Percentiles rank a stretch among this genome's conserved stretches.
Evolutionary conservation across 805 yeast genomes (phyloP).

Genomic region (Clavispora phyllophila): DNA sequence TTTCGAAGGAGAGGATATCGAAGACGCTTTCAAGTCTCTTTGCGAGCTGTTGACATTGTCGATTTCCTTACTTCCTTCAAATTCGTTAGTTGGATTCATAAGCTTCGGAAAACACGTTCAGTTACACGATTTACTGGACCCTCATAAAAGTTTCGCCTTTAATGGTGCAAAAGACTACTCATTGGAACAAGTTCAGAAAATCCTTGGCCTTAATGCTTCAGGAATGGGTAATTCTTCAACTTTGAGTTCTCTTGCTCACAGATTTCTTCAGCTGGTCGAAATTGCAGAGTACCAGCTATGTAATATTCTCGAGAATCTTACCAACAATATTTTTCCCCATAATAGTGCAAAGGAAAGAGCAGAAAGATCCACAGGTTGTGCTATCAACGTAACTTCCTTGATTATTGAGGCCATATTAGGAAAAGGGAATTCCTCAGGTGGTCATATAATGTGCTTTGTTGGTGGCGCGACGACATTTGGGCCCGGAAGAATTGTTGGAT

Average conservation of each 20-base stretch:
- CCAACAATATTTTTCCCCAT: slow-evolving; percentile 46
- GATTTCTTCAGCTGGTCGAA: slow-evolving; percentile 45
- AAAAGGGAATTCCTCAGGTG: slow-evolving; percentile 43
- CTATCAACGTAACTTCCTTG: slow-evolving; percentile 44
- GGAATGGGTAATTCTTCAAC: slow-evolving; percentile 17
- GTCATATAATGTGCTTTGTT: slow-evolving; percentile 48
- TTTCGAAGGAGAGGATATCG: slow-evolving; percentile 46
- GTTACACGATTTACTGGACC: slow-evolving; percentile 45
- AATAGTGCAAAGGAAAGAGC: slow-evolving; percentile 40
- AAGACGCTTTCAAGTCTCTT: slow-evolving; percentile 36
- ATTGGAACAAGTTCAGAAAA: slow-evolving; percentile 40
- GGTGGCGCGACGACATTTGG: slow-evolving; percentile 67
- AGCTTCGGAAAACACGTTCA: slow-evolving; percentile 58
- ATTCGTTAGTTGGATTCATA: slow-evolving; percentile 53
- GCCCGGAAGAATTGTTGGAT: slow-evolving; percentile 56
- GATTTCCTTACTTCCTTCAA: slow-evolving; percentile 46
- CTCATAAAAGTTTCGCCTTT: slow-evolving; percentile 32
- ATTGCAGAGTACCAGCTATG: slow-evolving; percentile 49
- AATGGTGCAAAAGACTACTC: slow-evolving; percentile 54
- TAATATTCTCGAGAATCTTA: slow-evolving; percentile 44
- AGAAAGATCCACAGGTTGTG: slow-evolving; percentile 55
- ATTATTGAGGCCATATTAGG: slow-evolving; percentile 35
- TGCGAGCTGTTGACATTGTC: slow-evolving; percentile 45
- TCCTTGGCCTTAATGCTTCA: slow-evolving; percentile 40
- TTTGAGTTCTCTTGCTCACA: slow-evolving; percentile 9